Conservation (phyloP, 2,329 filamentous ascomycete species). For the Pseudomassariella vexata region DNA sequence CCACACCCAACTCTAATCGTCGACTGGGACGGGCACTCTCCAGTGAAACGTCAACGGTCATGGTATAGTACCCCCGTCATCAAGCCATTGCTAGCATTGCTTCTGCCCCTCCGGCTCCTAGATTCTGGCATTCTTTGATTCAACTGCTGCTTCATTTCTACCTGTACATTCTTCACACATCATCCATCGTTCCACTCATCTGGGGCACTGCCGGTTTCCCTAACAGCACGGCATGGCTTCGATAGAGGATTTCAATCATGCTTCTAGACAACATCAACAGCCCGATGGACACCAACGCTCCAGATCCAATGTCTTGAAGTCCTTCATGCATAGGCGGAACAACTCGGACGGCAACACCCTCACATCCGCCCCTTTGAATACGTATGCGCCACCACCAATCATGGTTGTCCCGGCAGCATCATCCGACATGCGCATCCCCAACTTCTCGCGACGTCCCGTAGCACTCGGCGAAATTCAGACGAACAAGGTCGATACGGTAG, state of each 20-base stretch:
- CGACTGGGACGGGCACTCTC: too few relatives aligned
- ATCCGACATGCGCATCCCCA: conserved; percentile 23
- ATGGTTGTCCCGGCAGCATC: conserved; percentile 17
- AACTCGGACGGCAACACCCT: conserved; percentile 35
- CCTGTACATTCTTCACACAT: too few relatives aligned
- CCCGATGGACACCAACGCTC: conserved; percentile 30
- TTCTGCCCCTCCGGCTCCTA: conserved; percentile 1
- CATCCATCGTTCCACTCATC: too few relatives aligned
- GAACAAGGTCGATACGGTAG: conserved; percentile 33
- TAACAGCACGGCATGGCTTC: too few relatives aligned
- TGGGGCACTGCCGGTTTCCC: too few relatives aligned
- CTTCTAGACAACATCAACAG: too few relatives aligned
- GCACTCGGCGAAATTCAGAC: conserved; percentile 53
- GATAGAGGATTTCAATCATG: neutral
- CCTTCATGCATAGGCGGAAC: conserved; percentile 44
- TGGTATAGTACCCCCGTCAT: too few relatives aligned
- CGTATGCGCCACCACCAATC: conserved; percentile 14
- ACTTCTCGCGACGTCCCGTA: conserved; percentile 32
- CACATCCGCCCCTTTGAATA: conserved; percentile 18
- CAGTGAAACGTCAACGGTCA: too few relatives aligned
- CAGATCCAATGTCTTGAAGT: conserved; percentile 44
- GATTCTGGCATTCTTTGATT: neutral
- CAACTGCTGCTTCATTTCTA: conserved; percentile 5
- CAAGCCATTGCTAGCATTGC: too few relatives aligned
- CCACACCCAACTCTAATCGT: too few relatives aligned